Percentiles rank a stretch among this genome's conserved stretches.
Conservation (phyloP, 129 eudicot genomes). For the Cynara cardunculus region DNA sequence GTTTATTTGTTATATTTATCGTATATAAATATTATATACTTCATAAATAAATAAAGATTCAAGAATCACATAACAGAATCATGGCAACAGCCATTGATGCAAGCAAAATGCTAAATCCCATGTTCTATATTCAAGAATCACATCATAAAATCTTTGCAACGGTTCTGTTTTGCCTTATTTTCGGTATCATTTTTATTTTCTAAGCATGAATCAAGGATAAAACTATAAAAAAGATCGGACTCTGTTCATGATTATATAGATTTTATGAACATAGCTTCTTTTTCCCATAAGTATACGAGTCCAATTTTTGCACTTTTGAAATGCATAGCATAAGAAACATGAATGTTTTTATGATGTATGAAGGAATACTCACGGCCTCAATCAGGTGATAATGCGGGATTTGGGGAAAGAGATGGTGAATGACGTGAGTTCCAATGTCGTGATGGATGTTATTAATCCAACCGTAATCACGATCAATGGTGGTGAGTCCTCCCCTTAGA, state of each 20-base stretch:
- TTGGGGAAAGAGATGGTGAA: constrained; percentile 67
- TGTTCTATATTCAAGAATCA: neutral
- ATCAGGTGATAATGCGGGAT: constrained; percentile 64
- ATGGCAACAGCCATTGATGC: neutral
- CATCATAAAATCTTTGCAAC: neutral
- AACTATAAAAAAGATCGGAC: neutral
- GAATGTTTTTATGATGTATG: neutral
- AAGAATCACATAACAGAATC: neutral
- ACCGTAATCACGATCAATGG: constrained; percentile 66
- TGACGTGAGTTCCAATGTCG: constrained; percentile 64
- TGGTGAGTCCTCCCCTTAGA: constrained; percentile 56
- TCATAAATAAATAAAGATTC: no score
- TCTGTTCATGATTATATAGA: neutral
- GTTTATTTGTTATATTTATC: no score
- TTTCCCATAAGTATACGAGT: neutral
- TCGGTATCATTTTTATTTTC: neutral
- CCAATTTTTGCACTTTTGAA: neutral
- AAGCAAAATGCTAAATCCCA: neutral
- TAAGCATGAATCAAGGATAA: neutral
- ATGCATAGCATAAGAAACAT: neutral
- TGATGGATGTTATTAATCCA: constrained; percentile 65
- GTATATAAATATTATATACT: no score
- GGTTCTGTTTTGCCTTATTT: neutral
- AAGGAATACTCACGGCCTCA: constrained; percentile 53
- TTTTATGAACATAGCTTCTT: neutral